Conservation (phyloP, 2,329 filamentous ascomycete genomes). For the Pseudogymnoascus sp. region DNA sequence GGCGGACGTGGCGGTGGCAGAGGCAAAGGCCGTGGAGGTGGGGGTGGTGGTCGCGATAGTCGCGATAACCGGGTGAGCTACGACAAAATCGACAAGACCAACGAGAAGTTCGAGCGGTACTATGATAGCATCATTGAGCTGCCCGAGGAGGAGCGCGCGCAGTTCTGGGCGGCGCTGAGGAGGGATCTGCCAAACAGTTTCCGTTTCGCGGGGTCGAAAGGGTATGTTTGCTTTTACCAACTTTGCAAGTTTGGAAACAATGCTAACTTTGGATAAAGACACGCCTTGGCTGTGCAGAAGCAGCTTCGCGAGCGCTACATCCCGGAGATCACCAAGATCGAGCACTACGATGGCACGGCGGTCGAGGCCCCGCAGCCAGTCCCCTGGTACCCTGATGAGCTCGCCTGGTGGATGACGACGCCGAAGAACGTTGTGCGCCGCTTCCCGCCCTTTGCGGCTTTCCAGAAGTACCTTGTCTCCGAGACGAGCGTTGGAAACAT, state of each 20-base stretch:
- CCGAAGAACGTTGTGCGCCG: slow-evolving; percentile 93
- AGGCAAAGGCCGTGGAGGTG: slow-evolving; percentile 21
- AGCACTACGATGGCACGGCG: slow-evolving; percentile 69
- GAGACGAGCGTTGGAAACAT: slow-evolving; percentile 98
- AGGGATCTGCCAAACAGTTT: slow-evolving; percentile 94
- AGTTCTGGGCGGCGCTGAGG: slow-evolving; percentile 77
- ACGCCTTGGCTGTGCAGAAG: slow-evolving; percentile 86
- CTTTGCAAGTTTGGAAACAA: not conserved
- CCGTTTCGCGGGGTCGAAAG: slow-evolving; percentile 91
- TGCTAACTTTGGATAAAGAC: slow-evolving; percentile 39
- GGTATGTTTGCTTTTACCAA: slow-evolving; percentile 42
- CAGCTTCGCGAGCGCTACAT: slow-evolving; percentile 84
- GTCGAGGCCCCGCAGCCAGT: slow-evolving; percentile 78
- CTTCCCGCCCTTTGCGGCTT: slow-evolving; percentile 86
- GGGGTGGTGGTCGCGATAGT: slow-evolving; percentile 31
- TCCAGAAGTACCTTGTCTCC: slow-evolving; percentile 95
- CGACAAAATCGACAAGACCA: slow-evolving; percentile 61
- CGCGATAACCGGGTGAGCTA: slow-evolving; percentile 37
- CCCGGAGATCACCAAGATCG: slow-evolving; percentile 78
- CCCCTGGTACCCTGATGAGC: slow-evolving; percentile 85
- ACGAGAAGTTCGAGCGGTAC: slow-evolving; percentile 77
- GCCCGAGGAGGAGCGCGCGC: slow-evolving; percentile 65
- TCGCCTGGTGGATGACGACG: slow-evolving; percentile 97
- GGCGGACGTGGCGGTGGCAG: slow-evolving; percentile 18
- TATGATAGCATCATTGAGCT: slow-evolving; percentile 74